Percentiles rank a stretch among this genome's conserved stretches.
Evolutionary conservation across 2,329 filamentous ascomycete species (phyloP).

Genomic region (Trichoderma brevicompactum): DNA sequence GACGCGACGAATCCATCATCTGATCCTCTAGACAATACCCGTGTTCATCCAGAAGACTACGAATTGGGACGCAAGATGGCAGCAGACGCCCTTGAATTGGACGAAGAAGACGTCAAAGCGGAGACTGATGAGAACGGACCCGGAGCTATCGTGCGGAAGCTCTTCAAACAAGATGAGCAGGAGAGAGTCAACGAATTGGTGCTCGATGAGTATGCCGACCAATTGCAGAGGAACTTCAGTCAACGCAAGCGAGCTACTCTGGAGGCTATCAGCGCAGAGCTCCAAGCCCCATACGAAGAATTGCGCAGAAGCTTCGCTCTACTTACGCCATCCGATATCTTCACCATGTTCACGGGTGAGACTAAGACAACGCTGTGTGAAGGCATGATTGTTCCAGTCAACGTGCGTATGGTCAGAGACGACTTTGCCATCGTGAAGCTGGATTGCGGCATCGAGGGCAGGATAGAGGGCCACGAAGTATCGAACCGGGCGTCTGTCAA

Average conservation of each 20-base stretch:
- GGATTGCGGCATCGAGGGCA: constrained; percentile 91
- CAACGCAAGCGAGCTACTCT: constrained; percentile 94
- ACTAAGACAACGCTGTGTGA: constrained; percentile 80
- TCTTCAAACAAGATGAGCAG: constrained; percentile 92
- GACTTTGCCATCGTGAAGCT: constrained; percentile 93
- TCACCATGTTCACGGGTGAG: constrained; percentile 96
- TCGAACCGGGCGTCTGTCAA: constrained; percentile 73
- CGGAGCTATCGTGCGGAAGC: constrained; percentile 87
- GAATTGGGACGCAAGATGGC: constrained; percentile 98
- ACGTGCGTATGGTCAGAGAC: constrained; percentile 84
- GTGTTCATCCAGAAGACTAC: constrained; percentile 97
- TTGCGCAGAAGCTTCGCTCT: constrained; percentile 78
- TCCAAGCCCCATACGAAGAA: constrained; percentile 93
- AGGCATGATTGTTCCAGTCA: constrained; percentile 91
- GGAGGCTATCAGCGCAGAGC: constrained; percentile 92
- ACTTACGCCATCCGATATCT: constrained; percentile 77
- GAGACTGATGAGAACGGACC: constrained; percentile 89
- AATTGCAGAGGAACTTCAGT: constrained; percentile 89
- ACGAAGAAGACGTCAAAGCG: constrained; percentile 96
- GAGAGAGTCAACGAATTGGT: constrained; percentile 96
- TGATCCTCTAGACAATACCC: constrained; percentile 94
- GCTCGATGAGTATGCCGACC: constrained; percentile 94
- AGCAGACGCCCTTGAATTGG: constrained; percentile 91
- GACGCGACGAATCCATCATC: constrained; percentile 80
- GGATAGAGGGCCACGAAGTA: constrained; percentile 81